Base-by-base conservation (phyloP, 176 grass and related monocot genomes). In the Zizania latifolia region DNA sequence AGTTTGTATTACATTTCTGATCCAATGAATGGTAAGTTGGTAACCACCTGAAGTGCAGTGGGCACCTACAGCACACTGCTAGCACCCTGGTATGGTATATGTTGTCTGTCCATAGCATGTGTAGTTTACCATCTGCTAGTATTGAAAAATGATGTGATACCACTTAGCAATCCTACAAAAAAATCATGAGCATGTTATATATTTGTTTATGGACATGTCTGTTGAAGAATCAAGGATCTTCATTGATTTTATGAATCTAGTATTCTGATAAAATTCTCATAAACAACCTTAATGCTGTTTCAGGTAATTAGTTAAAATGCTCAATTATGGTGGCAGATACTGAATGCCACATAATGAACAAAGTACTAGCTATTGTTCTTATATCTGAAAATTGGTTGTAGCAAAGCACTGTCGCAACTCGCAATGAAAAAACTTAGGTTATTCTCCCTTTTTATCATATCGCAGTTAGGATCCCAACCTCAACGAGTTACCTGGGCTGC, bases 381-480 rank as follows among this genome's bases (percentile, higher is more conserved):
- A 17, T 78, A 23, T 39, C 14, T 27, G n/a, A 27, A 8, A 39
- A 7, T 37, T 39, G 10, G 58, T 35, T 70, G 55, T 62, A 3
- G 43, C 33, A 12, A 50, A 78, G 35, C 14, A 2, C 16, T 39
- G 34, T 10, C 7, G n/a, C 12, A 64, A 13, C n/a, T n/a, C n/a
- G n/a, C 21, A 67, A 16, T 0, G 3, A 7, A 31, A 48, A 74
- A 68, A 0, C 24, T 51, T 24, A 31, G 8, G 3, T 64, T 56
- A 9, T 75, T 41, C 13, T 53, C 23, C 74, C 77, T 53, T 39
- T 10, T 28, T n/a, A 61, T 41, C 51, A 33, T 78, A 5, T 62
- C 28, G 1, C 68, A 88, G 80, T 33, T 55, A 61, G 33, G 51
- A 69, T 74, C 40, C 15, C 75, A 38, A 36, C 11, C 50, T 29